Base-by-base conservation (phyloP, 768 basidiomycete genomes). In the Lactarius psammicola region DNA sequence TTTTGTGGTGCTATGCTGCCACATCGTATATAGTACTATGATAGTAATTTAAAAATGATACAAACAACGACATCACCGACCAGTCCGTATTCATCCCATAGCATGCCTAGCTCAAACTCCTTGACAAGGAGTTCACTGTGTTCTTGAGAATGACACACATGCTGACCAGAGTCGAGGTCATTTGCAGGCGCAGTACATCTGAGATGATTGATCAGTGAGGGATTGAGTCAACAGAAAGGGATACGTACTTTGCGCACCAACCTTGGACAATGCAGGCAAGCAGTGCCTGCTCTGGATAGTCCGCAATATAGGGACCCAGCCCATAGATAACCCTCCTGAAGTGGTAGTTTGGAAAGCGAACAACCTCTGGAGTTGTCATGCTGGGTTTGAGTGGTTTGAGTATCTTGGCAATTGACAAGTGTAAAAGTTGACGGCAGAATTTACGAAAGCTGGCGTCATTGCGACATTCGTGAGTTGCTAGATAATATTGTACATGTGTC, bases 251-350 rank as follows among this genome's bases (percentile, higher is more conserved):
- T 8, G 73, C 61, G 59, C 75, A 76, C 74, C 74, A 71, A 74
- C 60, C 0, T 77, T 64, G 58, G 63, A 73, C 0, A n/a, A n/a
- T n/a, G n/a, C n/a, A n/a, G n/a, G n/a, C n/a, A n/a, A n/a, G n/a
- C n/a, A n/a, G n/a, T n/a, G 75, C 76, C 61, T 80, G 78, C 62
- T 79, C 77, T 0, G 78, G 78, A 66, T 79, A 78, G 61, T 78
- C 76, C 0, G 76, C 77, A 59, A 79, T 78, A 64, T 75, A 77
- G 9, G 77, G 77, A 0, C 76, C 77, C 7, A 79, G 66, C 17
- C 72, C 68, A 60, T 69, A 79, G 0, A 78, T 71, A 0, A 68
- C 73, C 4, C 72, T 67, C 0, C 72, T 72, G 64, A 68, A 78
- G 54, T 79, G 76, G 1, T 76, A 75, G 71, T 79, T 76, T 72